Conservation (phyloP, 495 filamentous ascomycete species). For the Trypethelium eluteriae region DNA sequence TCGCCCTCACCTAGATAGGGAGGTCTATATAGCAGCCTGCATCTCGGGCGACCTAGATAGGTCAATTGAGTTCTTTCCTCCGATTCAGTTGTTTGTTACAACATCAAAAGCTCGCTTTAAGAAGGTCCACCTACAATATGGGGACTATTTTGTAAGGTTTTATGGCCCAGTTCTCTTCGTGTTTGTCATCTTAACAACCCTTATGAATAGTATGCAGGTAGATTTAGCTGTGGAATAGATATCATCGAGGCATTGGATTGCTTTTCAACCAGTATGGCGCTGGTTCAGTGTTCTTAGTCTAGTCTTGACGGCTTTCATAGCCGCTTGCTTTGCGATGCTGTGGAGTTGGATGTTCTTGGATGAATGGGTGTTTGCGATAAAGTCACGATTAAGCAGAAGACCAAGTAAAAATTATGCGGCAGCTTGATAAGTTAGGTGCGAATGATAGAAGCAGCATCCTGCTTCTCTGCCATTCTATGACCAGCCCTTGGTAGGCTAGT, state of each 20-base stretch:
- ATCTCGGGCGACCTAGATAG: too few species aligned
- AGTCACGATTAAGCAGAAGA: not conserved
- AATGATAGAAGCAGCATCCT: too few species aligned
- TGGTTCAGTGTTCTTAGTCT: constrained; percentile 2
- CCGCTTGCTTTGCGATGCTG: constrained; percentile 1
- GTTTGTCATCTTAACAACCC: constrained; percentile 28
- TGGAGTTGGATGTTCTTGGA: constrained; percentile 7
- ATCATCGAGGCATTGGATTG: not conserved
- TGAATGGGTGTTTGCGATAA: constrained; percentile 1
- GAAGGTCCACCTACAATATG: constrained; percentile 27
- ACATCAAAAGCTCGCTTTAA: constrained; percentile 18
- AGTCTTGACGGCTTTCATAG: not conserved
- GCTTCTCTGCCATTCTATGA: too few species aligned
- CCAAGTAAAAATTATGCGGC: not conserved
- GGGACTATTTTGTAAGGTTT: constrained; percentile 30
- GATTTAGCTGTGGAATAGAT: constrained; percentile 21
- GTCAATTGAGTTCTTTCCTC: too few species aligned
- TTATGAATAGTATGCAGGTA: constrained; percentile 35
- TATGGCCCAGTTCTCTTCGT: constrained; percentile 30
- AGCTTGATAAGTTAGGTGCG: not conserved
- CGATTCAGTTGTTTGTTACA: too few species aligned
- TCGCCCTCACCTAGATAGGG: too few species aligned
- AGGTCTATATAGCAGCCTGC: too few species aligned
- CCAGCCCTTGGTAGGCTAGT: too few species aligned
- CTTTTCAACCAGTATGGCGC: constrained; percentile 6